Percentiles rank a stretch among this genome's conserved stretches.
These are phyloP conservation scores for Aspergillus calidoustus DNA, from an alignment of 2,329 filamentous ascomycete genomes.

Conservation along the genomic window DNA sequence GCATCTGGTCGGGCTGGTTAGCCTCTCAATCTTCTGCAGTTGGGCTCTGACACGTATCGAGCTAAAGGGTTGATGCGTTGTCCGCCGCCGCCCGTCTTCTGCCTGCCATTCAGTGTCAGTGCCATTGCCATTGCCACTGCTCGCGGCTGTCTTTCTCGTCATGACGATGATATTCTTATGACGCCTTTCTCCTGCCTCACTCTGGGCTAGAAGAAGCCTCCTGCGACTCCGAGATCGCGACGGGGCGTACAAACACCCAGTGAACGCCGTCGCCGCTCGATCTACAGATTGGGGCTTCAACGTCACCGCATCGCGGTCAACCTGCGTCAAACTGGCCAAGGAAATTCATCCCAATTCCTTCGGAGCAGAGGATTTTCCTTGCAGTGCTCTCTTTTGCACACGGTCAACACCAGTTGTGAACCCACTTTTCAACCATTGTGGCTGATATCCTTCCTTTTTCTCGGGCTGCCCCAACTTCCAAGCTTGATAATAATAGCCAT, in stretches of 20 bases:
- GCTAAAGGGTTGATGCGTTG: constrained; percentile 29
- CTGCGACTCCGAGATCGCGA: neutral
- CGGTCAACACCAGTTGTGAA: constrained; percentile 11
- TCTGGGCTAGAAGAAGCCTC: neutral
- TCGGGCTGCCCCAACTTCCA: constrained; percentile 13
- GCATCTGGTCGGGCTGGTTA: constrained; percentile 26
- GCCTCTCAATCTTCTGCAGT: constrained; percentile 34
- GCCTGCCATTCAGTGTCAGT: constrained; percentile 17
- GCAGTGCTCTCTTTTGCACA: constrained; percentile 20
- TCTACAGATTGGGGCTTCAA: constrained; percentile 1
- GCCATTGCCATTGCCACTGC: neutral
- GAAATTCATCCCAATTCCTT: constrained; percentile 13
- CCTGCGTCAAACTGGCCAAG: constrained; percentile 17
- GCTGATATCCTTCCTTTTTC: constrained; percentile 21
- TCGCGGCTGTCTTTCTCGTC: constrained; percentile 7
- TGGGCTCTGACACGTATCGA: constrained; percentile 37
- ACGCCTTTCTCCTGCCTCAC: neutral
- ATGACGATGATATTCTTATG: constrained; percentile 10
- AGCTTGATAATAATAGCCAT: constrained; percentile 14
- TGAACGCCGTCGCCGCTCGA: neutral
- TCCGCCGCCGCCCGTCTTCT: constrained; percentile 20
- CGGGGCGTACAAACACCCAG: neutral
- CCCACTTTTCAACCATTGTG: constrained; percentile 23
- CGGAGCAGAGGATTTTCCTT: constrained; percentile 22
- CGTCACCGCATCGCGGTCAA: constrained; percentile 18